These are phyloP conservation scores for Phoma sp. DNA, from an alignment of 2,329 filamentous ascomycete genomes.

Conservation along the genomic window DNA sequence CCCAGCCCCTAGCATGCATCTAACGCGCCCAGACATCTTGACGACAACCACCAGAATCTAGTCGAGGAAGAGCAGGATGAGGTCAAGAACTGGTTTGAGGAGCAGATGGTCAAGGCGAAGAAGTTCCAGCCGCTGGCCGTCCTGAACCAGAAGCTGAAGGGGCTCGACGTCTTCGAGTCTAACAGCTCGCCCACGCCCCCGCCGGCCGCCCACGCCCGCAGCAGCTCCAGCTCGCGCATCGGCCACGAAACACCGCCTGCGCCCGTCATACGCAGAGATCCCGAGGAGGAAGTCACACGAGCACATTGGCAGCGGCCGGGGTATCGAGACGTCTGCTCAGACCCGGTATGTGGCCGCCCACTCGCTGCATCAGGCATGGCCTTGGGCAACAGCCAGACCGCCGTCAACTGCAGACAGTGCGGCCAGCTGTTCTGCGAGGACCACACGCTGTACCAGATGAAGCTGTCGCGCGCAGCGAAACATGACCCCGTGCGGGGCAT, in stretches of 20 bases:
- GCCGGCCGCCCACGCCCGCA: conserved; percentile 41
- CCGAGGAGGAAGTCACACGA: conserved; percentile 87
- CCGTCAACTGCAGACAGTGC: conserved; percentile 91
- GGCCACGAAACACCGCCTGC: conserved; percentile 38
- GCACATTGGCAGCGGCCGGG: conserved; percentile 86
- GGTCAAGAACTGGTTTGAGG: conserved; percentile 96
- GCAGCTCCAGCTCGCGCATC: conserved; percentile 34
- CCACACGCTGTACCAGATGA: conserved; percentile 99
- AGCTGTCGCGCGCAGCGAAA: conserved; percentile 83
- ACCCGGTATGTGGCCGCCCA: conserved; percentile 74
- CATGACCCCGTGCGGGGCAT: conserved; percentile 89
- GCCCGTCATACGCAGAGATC: conserved; percentile 61
- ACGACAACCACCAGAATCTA: conserved; percentile 88
- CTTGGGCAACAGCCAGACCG: conserved; percentile 79
- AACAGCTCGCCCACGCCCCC: conserved; percentile 69
- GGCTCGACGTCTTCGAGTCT: conserved; percentile 90
- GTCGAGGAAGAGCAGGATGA: conserved; percentile 89
- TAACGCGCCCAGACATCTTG: conserved; percentile 66
- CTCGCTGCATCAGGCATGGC: conserved; percentile 58
- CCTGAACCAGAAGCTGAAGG: conserved; percentile 91
- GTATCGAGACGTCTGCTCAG: conserved; percentile 79
- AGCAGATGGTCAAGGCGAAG: conserved; percentile 91
- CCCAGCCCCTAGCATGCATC: too few relatives aligned
- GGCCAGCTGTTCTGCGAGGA: conserved; percentile 94
- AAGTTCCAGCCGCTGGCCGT: conserved; percentile 89